Evolutionary conservation across 257 asterid genomes (phyloP).

Genomic region (Scutellaria baicalensis): DNA sequence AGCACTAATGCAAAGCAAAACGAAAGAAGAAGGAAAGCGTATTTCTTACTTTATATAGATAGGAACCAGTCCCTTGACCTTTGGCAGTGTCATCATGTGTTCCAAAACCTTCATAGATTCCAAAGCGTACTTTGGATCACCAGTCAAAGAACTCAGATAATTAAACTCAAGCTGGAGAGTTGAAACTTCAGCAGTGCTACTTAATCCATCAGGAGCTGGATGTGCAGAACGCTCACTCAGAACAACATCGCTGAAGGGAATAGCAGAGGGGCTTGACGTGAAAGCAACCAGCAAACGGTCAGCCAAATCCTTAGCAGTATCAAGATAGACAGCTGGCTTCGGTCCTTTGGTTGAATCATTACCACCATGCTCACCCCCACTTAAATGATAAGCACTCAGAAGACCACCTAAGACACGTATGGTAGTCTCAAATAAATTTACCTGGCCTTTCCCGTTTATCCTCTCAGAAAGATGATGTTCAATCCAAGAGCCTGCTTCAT

Average conservation of each 20-base stretch:
- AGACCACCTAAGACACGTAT: constrained; percentile 90
- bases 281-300: constrained; percentile 82
- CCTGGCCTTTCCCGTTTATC: constrained; percentile 72
- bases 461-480: constrained; percentile 66
- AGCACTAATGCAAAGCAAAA: neutral
- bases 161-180: constrained; percentile 92
- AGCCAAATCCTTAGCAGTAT: constrained; percentile 81
- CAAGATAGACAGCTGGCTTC: constrained; percentile 69
- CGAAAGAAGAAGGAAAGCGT: neutral
- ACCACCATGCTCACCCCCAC: constrained; percentile 58
- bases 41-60: constrained; percentile 70
- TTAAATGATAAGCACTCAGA: constrained; percentile 89
- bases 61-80: constrained; percentile 92
- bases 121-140: constrained; percentile 64
- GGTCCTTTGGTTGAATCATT: constrained; percentile 51
- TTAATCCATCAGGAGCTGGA: constrained; percentile 89
- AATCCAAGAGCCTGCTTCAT: constrained; percentile 90
- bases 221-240: constrained; percentile 70
- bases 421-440: constrained; percentile 90
- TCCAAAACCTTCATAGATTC: constrained; percentile 95
- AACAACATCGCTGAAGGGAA: constrained; percentile 86
- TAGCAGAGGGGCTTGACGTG: constrained; percentile 71
- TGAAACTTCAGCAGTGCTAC: constrained; percentile 95
- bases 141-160: constrained; percentile 76
- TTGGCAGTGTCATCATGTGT: constrained; percentile 70